Evolutionary conservation across 2,329 filamentous ascomycete genomes (phyloP), one percentile per base, ranked within the genome.

Genomic region (Trichophyton simii): DNA sequence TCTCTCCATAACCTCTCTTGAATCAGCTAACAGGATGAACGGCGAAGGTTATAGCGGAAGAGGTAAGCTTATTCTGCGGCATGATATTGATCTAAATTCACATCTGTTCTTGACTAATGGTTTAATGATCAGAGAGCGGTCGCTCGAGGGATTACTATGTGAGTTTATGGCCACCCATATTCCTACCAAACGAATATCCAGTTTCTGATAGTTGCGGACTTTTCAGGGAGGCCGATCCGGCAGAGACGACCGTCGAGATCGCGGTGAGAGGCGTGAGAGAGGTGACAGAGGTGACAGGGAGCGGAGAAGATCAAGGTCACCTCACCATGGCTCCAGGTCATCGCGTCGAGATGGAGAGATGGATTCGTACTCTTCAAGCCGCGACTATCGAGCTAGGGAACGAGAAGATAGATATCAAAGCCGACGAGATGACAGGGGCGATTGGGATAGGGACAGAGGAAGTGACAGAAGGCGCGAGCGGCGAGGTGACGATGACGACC

Each of bases 341-440:
- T 78, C 80, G 67, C 85, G 89, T 68, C 87, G 87, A 67, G 87
- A 94, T 59, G 83, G 82, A 61, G 87, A 89, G 67, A 82, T 84
- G 73, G 91, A 96, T 75, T 86, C 88, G 61, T 97, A 97, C 77
- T 95, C 91, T 20, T 91, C 89, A 4, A 96, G 91, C 75, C 87
- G 92, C 67, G 91, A 87, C 77, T 95, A 96, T 74, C 85, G 92
- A 72, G 92, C 95, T 72, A 82, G 92, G 65, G 92, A 97, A 77
- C 88, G 92, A 64, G 92, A 97, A 75, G 92, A 96, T 68, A 83
- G 91, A 71, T 96, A 96, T 72, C 84, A 84, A 42, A 86, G 87
- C 38, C 83, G 87, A 65, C 79, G 83, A 62, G 83, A 85, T 60
- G 87, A 90, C n/a, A 82, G 87, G 65, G 52, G 52, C 18, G 87